Evolutionary conservation across 2,329 filamentous ascomycete genomes (phyloP), one percentile per base, ranked within the genome.

Genomic region (Paraphaeosphaeria sporulosa): DNA sequence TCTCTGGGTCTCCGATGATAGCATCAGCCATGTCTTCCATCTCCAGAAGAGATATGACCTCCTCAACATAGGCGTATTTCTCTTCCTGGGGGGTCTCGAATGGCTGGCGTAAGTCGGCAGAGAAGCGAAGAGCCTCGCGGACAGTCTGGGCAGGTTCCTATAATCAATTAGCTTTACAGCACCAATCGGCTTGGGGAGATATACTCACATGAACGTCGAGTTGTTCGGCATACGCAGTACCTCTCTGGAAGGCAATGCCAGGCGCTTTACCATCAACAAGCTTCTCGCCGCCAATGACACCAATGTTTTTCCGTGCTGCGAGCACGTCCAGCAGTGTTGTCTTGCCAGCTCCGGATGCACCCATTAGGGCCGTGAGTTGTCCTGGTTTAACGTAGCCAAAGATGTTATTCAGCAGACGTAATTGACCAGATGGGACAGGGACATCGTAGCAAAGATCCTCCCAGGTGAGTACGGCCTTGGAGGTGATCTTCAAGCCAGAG

Each of bases 261-360:
- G 85, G 85, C 8, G 79, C 75, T 44, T 81, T 80, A 9, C 87
- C 87, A 67, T 90, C 87, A 9, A 90, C 83, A 21, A 90, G 80
- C 55, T 88, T 85, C 62, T 89, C 85, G 44, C 88, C 88, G 36
- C 77, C 78, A 53, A 90, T 86, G 5, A 89, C 85, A 64, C 88
- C 88, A 62, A 89, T 87, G 64, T 86, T 89, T 75, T 88, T 89
- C 58, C 88, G 79, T 5, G 84, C 80, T 1, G 88, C 87, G 12
- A 96, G 81, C 0, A 94, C 91, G 69, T 96, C 91, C 2, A 96
- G 81, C 0, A 96, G 81, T 0, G 93, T 96, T 0, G 92, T 95
- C 80, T 96, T 96, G 51, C 93, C 93, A 4, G 92, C 93, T n/a
- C 86, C 86, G 3, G 83, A 85, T 3, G 75, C 76, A 21, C 76